These are phyloP conservation scores for Trichomonas vaginalis DNA, from an alignment of 208 protist genomes.

Conservation along the genomic window DNA sequence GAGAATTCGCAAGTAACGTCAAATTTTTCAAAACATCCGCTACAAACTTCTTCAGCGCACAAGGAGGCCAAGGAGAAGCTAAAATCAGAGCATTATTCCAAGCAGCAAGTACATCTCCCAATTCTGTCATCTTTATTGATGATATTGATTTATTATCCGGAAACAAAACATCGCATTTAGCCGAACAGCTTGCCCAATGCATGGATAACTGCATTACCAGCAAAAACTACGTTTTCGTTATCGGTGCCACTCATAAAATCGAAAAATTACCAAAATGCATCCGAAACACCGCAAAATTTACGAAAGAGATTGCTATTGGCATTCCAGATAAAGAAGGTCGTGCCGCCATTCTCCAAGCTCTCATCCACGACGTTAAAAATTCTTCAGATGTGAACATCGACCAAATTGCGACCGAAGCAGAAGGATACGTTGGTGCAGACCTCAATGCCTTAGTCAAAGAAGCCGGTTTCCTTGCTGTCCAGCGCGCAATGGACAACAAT, in stretches of 20 bases:
- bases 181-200: background rate
- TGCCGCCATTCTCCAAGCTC: background rate
- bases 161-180: background rate
- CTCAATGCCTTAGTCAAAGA: background rate
- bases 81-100: background rate
- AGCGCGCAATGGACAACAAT: background rate
- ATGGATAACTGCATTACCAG: background rate
- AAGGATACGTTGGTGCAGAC: background rate
- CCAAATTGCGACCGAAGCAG: background rate
- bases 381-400: background rate
- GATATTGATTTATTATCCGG: conserved; percentile 4
- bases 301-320: conserved; percentile 15
- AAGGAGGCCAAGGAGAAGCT: conserved; percentile 1
- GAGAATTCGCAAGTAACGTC: background rate
- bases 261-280: background rate
- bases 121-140: conserved; percentile 20
- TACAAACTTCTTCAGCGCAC: background rate
- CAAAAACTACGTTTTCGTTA: background rate
- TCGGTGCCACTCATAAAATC: background rate
- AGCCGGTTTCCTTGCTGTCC: background rate
- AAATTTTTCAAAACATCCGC: background rate
- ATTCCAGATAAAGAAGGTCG: background rate
- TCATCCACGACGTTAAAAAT: background rate
- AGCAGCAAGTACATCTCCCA: background rate
- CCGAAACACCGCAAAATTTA: conserved; percentile 5